A percentile compares a stretch with the other conserved stretches of the same genome.
phyloP scores from a whole-genome alignment of 345 rosid genomes.

The Boechera divaricarpa region DNA sequence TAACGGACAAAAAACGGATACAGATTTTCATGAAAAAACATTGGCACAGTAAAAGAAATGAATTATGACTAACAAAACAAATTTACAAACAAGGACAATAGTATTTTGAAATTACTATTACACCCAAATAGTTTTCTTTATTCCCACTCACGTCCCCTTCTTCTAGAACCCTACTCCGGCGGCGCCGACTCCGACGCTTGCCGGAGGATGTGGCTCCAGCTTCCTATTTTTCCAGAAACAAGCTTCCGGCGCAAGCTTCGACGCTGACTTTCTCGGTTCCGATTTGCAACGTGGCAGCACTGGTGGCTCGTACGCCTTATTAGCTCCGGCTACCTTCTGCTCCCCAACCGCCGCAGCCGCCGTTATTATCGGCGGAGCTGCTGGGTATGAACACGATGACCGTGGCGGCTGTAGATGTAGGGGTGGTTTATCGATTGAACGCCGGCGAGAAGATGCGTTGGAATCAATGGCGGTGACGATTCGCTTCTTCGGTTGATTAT shows the following conservation, averaged over 20 bases:
- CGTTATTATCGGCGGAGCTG: conserved; percentile 53
- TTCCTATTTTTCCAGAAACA: conserved; percentile 93
- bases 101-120: conserved; percentile 36
- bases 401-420: conserved; percentile 66
- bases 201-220: conserved; percentile 78
- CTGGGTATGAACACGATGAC: conserved; percentile 83
- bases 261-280: conserved; percentile 77
- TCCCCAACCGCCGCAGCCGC: conserved; percentile 54
- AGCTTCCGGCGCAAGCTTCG: conserved; percentile 73
- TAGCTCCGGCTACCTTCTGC: conserved; percentile 59
- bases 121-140: conserved; percentile 38
- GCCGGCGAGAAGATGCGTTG: conserved; percentile 46
- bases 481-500: conserved; percentile 52
- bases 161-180: conserved; percentile 76
- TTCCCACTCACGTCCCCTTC: conserved; percentile 12
- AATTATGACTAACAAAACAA: conserved; percentile 40
- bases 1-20: conserved; percentile 34
- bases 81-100: conserved; percentile 50
- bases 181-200: conserved; percentile 66
- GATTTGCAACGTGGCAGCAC: conserved; percentile 88
- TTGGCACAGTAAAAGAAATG: conserved; percentile 34
- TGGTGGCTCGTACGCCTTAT: conserved; percentile 65
- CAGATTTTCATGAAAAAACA: conserved; percentile 32
- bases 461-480: conserved; percentile 48
- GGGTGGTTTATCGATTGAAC: conserved; percentile 37